Evolutionary conservation across 192 early-diverging fungal genomes (phyloP), one percentile per base, ranked within the genome.

Genomic region (Chytriomyces sp.): DNA sequence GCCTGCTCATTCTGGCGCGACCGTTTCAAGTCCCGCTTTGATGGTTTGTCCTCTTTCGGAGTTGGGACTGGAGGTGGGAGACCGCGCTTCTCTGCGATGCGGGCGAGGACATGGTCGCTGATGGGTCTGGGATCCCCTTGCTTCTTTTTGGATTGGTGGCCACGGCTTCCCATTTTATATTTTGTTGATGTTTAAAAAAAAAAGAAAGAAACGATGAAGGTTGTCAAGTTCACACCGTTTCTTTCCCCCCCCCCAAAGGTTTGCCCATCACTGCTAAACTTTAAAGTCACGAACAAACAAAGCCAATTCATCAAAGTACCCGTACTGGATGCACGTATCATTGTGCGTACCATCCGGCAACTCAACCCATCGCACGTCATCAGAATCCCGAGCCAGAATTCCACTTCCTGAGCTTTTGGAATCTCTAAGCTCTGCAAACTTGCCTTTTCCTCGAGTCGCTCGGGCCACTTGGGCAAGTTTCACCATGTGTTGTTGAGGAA

Each of bases 271-370:
- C 35, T 35, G 35, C 35, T 35, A 35, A 35, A 35, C 35, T 35
- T 35, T 35, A 35, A 35, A 35, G 35, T 35, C 35, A 35, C 35
- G 35, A 35, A 35, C 35, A 82, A 92, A 93, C 6, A 50, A 72
- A 18, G 81, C 77, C 26, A 98, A 92, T 5, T 83, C 72, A 57
- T 94, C 93, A 86, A 94, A 96, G 79, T 97, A 98, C 0, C 90
- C 93, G 6, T 79, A 85, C 89, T 98, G 92, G 35, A 94, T 67
- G 64, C 91, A 92, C 6, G 96, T 96, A 60, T 97, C 95, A 77
- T 97, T 97, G 82, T 98, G 97, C 53, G 88, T 93, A 20, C 97
- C 97, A n/a, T 91, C 75, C 10, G 79, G 76, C 82, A 97, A 97
- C 78, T 86, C 86, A 46, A 50, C 75, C 46, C 67, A 84, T 45